A percentile compares a stretch with the other conserved stretches of the same genome.
Conservation (phyloP, 345 rosid species). For the Atalantia buxifolia region DNA sequence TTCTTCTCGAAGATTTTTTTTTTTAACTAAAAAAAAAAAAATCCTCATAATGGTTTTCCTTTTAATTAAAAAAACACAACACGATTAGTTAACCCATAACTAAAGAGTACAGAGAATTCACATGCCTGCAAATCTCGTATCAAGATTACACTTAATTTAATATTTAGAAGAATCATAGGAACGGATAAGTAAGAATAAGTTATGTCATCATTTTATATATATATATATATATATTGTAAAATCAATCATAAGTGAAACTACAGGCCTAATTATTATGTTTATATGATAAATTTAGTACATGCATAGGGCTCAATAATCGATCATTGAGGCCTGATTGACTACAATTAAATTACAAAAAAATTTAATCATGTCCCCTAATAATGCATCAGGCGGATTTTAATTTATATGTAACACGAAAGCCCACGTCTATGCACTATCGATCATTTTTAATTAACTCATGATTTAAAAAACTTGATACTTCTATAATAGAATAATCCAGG, state of each 20-base stretch:
- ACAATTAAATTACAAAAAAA: background rate
- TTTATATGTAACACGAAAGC: background rate
- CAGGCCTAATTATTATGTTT: background rate
- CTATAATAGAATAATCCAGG: background rate
- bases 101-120: background rate
- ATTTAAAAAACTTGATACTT: background rate
- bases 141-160: conserved; percentile 9
- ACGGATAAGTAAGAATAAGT: background rate
- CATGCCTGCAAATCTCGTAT: conserved; percentile 13
- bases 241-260: background rate
- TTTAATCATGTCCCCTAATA: background rate
- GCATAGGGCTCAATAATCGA: no score
- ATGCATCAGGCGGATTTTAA: background rate
- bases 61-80: background rate
- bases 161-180: background rate
- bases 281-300: no score
- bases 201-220: background rate
- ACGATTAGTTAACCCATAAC: background rate
- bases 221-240: no score
- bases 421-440: background rate
- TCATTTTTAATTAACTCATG: background rate
- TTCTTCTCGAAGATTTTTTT: background rate
- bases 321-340: no score
- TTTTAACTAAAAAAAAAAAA: no score
- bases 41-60: no score